Evolutionary conservation across 805 yeast species (phyloP), one percentile per base, ranked within the genome.

Genomic region (Tanozyma kutaoensis): DNA sequence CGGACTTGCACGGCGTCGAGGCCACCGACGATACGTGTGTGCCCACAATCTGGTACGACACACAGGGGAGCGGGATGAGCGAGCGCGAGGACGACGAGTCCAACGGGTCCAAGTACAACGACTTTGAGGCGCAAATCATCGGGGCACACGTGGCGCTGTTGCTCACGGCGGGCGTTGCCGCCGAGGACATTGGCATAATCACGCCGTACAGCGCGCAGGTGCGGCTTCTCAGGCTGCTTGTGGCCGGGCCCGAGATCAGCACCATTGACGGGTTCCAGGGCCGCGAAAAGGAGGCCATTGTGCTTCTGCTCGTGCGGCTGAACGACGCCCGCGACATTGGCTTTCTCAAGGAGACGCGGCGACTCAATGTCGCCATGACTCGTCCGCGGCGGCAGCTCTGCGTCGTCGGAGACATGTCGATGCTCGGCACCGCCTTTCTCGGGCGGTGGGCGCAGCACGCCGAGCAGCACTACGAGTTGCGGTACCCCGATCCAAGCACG

Each of bases 191-290:
- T 33, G 98, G 97, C 8, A 58, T 88, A 0, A 86, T 88, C 20
- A 69, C 95, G 0, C 97, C 98, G 0, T 88, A 88, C 44, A 75
- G 69, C 42, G 93, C 94, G 0, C 98, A 88, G 45, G 93, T 85
- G 1, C 48, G 76, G 0, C 42, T 67, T 10, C 38, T 88, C 17
- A 72, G 72, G 35, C 58, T 52, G 23, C 2, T 55, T 58, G 18
- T 35, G 38, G 46, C 46, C 4, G 43, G 34, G 3, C 55, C 88
- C 5, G 97, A 88, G 43, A 69, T 86, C 1, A 72, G 93, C 4
- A 82, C 96, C 0, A 88, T 88, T 4, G 98, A 88, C 53, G 96
- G 96, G 1, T 91, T 88, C 43, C 98, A 88, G 55, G 98, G 98
- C 2, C 60, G 96, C 34, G 98, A 88, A 45, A 91, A 88, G 48